These are phyloP conservation scores for Euphorbia neoarborescens DNA, from an alignment of 441 rosid genomes.

Conservation along the genomic window DNA sequence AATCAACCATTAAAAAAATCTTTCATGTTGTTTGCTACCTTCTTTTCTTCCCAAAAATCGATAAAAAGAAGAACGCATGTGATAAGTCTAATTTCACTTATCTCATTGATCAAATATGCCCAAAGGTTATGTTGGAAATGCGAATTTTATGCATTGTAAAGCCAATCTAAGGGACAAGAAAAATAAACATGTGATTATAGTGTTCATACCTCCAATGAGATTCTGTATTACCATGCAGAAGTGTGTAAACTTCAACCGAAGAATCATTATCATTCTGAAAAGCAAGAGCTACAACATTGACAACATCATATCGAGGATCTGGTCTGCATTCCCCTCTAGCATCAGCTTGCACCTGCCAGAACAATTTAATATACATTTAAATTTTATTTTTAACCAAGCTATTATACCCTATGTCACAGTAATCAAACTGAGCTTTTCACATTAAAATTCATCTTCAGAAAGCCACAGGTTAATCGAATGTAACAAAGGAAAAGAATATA, in stretches of 20 bases:
- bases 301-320: constrained; percentile 81
- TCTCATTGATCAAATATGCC: background rate
- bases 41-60: background rate
- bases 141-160: constrained; percentile 3
- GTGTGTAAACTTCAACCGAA: constrained; percentile 41
- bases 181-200: background rate
- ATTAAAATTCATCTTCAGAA: constrained; percentile 4
- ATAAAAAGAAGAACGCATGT: background rate
- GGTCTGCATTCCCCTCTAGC: constrained; percentile 83
- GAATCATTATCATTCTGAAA: constrained; percentile 59
- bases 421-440: constrained; percentile 5
- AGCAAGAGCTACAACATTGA: constrained; percentile 59
- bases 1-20: background rate
- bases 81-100: background rate
- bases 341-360: constrained; percentile 70
- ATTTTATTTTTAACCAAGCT: constrained; percentile 9
- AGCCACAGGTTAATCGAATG: constrained; percentile 10
- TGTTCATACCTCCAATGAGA: constrained; percentile 44
- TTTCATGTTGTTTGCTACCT: background rate
- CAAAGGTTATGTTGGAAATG: background rate
- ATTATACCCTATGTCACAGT: background rate
- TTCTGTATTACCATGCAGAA: constrained; percentile 43
- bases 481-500: constrained; percentile 1
- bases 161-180: background rate
- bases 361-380: constrained; percentile 16